Base-by-base conservation (phyloP, 306 rosid species). In the Erythrophleum fordii region DNA sequence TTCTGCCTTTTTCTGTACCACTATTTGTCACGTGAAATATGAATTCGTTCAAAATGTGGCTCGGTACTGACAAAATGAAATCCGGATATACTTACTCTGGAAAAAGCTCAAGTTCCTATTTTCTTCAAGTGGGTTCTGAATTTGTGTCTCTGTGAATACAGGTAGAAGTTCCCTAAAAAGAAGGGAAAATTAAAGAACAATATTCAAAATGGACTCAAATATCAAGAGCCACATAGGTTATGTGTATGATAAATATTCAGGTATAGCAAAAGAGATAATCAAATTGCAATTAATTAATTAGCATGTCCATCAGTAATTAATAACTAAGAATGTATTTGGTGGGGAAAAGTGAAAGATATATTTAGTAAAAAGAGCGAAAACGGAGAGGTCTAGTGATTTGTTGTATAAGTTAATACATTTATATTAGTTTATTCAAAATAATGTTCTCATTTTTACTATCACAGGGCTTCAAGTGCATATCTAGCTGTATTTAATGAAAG, bases 1-100 rank as follows among this genome's bases (percentile, higher is more conserved):
- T 81, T 41, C 14, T 67, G 59, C 67, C 67, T n/a, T 35, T n/a
- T 83, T 78, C n/a, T 45, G 37, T 35, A 45, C 28, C 34, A 81
- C 18, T 72, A 41, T 23, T 16, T 11, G 11, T 20, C 59, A 14
- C 23, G 31, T 71, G 51, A 82, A 61, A 61, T 29, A 70, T 11
- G 60, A 60, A 14, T 56, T 67, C 5, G 4, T 34, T 51, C 46
- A 26, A 51, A 64, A 28, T 62, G 60, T 62, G 79, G 61, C 70
- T 60, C 22, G 51, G 28, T 49, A 70, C 71, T 72, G 76, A 77
- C 70, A 62, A 56, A n/a, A 0, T 62, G 53, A 64, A 64, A 44
- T 69, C 69, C 60, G 65, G 77, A 81, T 25, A 25, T 6, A 2
- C 25, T 52, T 6, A 2, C 25, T 52, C 59, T n/a, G 59, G 59